Conservation (phyloP, 2,329 filamentous ascomycete species). For the Sporothrix sp. region DNA sequence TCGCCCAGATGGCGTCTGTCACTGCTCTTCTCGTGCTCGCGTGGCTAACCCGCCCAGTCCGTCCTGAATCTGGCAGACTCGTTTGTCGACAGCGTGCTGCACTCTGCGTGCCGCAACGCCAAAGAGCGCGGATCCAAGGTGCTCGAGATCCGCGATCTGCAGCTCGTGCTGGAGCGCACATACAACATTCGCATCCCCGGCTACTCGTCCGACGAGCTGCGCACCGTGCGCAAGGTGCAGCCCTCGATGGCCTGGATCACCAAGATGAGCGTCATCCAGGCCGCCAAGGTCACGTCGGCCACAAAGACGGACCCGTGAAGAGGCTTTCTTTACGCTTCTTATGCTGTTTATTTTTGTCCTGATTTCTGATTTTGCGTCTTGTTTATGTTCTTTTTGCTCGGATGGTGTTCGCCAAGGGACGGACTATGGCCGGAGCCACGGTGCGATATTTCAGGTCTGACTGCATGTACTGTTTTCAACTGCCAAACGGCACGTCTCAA, state of each 20-base stretch:
- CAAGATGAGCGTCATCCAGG: constrained; percentile 95
- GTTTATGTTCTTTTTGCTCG: not conserved
- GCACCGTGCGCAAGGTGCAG: constrained; percentile 87
- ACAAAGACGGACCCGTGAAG: constrained; percentile 26
- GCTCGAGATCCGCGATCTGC: constrained; percentile 79
- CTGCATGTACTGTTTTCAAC: not conserved
- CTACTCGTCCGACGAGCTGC: constrained; percentile 86
- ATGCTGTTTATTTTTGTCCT: not conserved
- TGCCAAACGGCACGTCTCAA: no score
- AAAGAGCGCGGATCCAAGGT: constrained; percentile 87
- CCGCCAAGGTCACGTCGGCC: constrained; percentile 69
- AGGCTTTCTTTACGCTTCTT: not conserved
- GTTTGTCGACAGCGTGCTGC: constrained; percentile 86
- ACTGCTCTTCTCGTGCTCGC: constrained; percentile 4
- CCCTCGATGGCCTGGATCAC: constrained; percentile 83
- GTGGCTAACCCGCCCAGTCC: constrained; percentile 43
- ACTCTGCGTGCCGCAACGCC: constrained; percentile 78
- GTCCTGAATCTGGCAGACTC: constrained; percentile 84
- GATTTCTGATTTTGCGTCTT: not conserved
- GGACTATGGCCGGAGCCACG: constrained; percentile 1
- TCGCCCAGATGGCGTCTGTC: no score
- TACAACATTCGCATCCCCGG: constrained; percentile 91
- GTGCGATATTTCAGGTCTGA: no score
- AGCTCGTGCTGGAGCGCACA: constrained; percentile 71
- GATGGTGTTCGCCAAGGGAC: not conserved